Evolutionary conservation across 441 rosid genomes (phyloP), one percentile per base, ranked within the genome.

Genomic region (Daphne laureola): DNA sequence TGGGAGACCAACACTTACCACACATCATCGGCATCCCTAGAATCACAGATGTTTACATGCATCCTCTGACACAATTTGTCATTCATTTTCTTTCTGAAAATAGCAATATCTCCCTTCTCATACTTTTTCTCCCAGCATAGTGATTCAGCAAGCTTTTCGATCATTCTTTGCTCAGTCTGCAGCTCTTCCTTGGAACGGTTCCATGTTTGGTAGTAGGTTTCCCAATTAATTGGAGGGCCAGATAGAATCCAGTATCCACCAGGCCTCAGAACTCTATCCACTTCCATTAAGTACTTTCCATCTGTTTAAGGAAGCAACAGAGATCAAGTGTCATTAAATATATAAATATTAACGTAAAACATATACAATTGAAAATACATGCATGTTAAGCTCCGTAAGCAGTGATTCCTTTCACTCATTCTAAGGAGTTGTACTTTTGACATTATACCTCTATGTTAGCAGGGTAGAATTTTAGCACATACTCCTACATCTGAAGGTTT

Each of bases 71-170:
- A 90, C 17, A 73, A 68, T 51, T 65, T 78, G 51, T 79, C 88
- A 59, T 82, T 86, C 21, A 68, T 46, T 43, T 62, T 75, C 77
- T 90, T 90, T 55, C 79, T 79, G 63, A 69, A 86, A 18, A 90
- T 90, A 25, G 87, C 97, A 38, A 81, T 72, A 58, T 90, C 95
- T 16, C 90, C 97, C 54, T 86, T 84, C 79, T 90, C 97, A 25
- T 90, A 86, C 68, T 84, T 82, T 64, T 90, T 90, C 84, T 90
- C 97, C 97, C 95, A 90, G 74, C 97, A 86, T 57, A 90, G 85
- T 12, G 63, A 70, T 68, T 81, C 86, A 42, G 95, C 87, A 35
- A 90, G 59, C 52, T 86, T 87, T 74, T 90, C 95, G 51, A 90
- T 86, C 47, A 41, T 70, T 53, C 61, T 82, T 64, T 90, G 95